Evolutionary conservation across 2,329 filamentous ascomycete genomes (phyloP), one percentile per base, ranked within the genome.

Genomic region (Chrysosphaeria jannelii): DNA sequence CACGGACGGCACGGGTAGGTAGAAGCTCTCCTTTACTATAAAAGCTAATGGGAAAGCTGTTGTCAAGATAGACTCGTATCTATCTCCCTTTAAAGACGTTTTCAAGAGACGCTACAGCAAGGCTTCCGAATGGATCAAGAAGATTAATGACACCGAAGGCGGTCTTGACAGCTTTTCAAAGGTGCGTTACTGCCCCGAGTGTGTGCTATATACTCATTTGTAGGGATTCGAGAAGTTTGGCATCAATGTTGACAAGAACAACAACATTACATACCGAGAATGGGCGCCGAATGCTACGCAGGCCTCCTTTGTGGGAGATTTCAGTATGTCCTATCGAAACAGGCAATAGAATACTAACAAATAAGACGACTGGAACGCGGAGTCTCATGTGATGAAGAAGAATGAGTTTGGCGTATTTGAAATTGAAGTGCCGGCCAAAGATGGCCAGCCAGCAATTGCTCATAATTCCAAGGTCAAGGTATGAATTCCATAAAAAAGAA

Each of bases 381-480:
- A 64, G 30, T 63, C 76, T 13, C 72, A 85, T 35, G 65, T 68
- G 24, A 90, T 97, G 85, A 70, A 59, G 37, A 85, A 72, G 48
- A 61, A 88, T 37, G 45, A 56, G 19, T 93, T 63, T 40, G 85
- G 85, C 4, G 67, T 88, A 14, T 97, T 81, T 48, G 71, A 89
- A 39, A 64, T 91, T 24, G 59, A 51, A 1, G 35, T 97, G 6
- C 71, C 74, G 8, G 61, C 70, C 22, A 59, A 32, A 16, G 46
- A 76, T 37, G 78, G 79, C 16, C 48, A 70, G 30, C 56, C 75
- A 21, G 67, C 65, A 4, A 90, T 97, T 36, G 57, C 69, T 23
- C 85, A 97, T 48, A 76, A 90, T 34, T 88, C 78, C 35, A 97
- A 91, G 48, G 47, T 97, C 46, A 97, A 97, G 68, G 81, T 79